phyloP scores from a whole-genome alignment of 371 early-diverging fungal genomes.

The Chytridiales sp. region DNA sequence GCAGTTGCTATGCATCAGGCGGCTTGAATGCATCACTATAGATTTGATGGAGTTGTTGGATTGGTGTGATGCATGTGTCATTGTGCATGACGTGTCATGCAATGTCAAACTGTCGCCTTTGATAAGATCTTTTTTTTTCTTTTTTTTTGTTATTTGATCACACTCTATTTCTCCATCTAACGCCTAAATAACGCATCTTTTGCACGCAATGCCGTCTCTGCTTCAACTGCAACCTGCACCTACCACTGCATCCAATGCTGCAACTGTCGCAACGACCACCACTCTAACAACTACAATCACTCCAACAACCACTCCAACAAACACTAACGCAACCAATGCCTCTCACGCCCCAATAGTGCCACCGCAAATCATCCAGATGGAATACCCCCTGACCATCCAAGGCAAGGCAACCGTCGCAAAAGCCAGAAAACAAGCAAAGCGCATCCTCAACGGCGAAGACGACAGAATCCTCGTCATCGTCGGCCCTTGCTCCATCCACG shows the following conservation, averaged over 20 bases:
- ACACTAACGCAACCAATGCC: neutral
- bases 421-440: conserved; percentile 41
- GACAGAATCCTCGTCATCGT: conserved; percentile 87
- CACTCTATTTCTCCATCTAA: neutral
- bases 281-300: neutral
- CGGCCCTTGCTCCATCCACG: conserved; percentile 95
- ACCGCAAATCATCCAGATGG: conserved; percentile 93
- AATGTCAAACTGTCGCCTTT: no score
- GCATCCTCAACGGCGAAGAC: conserved; percentile 75
- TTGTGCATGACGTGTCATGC: no score
- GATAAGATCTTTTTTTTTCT: neutral
- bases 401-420: conserved; percentile 57
- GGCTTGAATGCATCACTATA: no score
- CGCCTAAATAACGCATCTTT: no score
- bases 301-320: neutral
- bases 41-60: no score
- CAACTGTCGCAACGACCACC: neutral
- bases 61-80: no score
- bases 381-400: conserved; percentile 65
- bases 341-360: conserved; percentile 56
- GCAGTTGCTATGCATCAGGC: no score
- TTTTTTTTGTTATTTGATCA: neutral
- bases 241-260: no score
- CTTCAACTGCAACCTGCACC: no score
- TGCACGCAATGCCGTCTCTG: no score